Base-by-base conservation (phyloP, 345 rosid species). In the Garcia nutans region DNA sequence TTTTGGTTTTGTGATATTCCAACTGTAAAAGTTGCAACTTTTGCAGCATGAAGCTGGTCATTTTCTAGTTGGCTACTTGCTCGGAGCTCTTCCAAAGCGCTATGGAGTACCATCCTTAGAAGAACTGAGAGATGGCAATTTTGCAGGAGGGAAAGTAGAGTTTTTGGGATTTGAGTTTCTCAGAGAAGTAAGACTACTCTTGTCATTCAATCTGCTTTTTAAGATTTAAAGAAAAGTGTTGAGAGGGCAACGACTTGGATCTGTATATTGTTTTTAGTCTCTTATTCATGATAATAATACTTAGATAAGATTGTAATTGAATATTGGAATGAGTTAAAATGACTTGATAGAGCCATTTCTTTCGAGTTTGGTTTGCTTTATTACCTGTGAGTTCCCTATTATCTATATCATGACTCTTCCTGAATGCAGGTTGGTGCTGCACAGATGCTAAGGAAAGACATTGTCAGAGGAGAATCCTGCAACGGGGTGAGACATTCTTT, bases 11-110 rank as follows among this genome's bases (percentile, higher is more conserved):
- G 5, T 59, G 10, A 59, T 7, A 23, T 23, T 59, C 0, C 8
- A 24, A 8, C 23, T 20, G 24, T 20, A 47, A 47, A 47, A 47
- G 50, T 47, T 47, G 50, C 23, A 15, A 11, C 41, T 23, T 24
- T 9, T 70, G 74, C 82, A 86, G 89, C 94, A 88, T 66, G 90
- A 90, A 84, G 90, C 95, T 0, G 91, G 91, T 5, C 93, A 87
- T 82, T 87, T 91, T 82, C 82, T 87, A 4, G 81, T 82, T 65
- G 91, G 86, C 41, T 89, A 89, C 78, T 81, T 89, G 81, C 87
- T 89, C 1, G 95, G 91, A 54, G 84, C 85, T 78, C 90, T 90
- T 70, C 94, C 94, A 26, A 79, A 85, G 85, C 62, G 74, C 22
- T 90, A 90, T 57, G 71, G 60, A 23, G 52, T 85, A 76, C 84